phyloP scores from a whole-genome alignment of 1,284 basidiomycete genomes.

The Microbotryum intermedium region DNA sequence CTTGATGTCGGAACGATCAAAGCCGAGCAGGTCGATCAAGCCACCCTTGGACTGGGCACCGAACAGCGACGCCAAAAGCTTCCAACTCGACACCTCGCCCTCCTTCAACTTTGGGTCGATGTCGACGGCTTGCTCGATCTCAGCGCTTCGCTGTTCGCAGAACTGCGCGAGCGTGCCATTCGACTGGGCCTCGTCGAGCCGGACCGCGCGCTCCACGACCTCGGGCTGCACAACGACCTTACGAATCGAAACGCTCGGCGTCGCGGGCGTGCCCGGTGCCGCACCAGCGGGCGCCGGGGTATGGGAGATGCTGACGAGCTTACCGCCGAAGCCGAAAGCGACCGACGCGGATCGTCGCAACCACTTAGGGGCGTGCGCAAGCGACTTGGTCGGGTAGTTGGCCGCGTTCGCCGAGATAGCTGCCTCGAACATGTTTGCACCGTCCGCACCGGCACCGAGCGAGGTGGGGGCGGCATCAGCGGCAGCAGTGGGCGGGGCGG shows the following conservation, averaged over 20 bases:
- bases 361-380: constrained; percentile 93
- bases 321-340: constrained; percentile 89
- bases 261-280: constrained; percentile 52
- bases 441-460: constrained; percentile 49
- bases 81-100: constrained; percentile 62
- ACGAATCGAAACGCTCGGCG: constrained; percentile 47
- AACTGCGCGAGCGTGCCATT: constrained; percentile 55
- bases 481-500: constrained; percentile 40
- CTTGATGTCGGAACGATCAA: constrained; percentile 80
- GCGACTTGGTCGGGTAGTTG: constrained; percentile 51
- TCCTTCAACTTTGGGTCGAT: constrained; percentile 30
- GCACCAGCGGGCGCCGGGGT: constrained; percentile 38
- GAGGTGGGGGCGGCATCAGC: constrained; percentile 43
- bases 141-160: constrained; percentile 52
- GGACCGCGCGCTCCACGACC: constrained; percentile 68
- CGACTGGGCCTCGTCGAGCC: constrained; percentile 60
- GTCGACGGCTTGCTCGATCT: constrained; percentile 38
- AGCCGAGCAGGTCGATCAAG: constrained; percentile 81
- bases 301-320: constrained; percentile 58
- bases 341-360: constrained; percentile 71
- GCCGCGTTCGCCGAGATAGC: constrained; percentile 47
- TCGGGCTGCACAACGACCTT: constrained; percentile 67
- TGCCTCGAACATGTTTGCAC: constrained; percentile 67
- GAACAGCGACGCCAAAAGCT: constrained; percentile 69
- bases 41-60: constrained; percentile 69